Evolutionary conservation across 371 early-diverging fungal genomes (phyloP).

Genomic region (Rhizopus microsporus): DNA sequence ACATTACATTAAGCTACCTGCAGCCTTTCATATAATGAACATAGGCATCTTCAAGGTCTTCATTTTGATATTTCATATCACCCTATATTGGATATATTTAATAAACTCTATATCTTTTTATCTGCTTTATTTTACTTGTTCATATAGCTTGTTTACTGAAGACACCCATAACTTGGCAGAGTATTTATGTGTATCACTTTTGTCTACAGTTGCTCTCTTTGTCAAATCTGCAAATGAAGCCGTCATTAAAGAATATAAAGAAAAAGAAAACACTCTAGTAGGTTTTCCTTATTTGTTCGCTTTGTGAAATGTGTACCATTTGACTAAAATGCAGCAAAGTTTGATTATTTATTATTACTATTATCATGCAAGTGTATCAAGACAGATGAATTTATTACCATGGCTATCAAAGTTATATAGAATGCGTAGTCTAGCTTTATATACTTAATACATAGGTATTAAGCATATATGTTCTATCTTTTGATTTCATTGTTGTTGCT

Average conservation of each 20-base stretch:
- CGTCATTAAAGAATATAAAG: neutral
- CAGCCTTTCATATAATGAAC: slow-evolving; percentile 28
- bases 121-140: slow-evolving; percentile 18
- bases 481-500: too few relatives aligned
- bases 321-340: too few relatives aligned
- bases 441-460: too few relatives aligned
- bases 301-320: too few relatives aligned
- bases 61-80: slow-evolving; percentile 11
- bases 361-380: too few relatives aligned
- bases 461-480: too few relatives aligned
- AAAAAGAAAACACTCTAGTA: neutral
- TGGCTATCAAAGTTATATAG: too few relatives aligned
- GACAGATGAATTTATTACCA: too few relatives aligned
- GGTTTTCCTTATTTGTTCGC: too few relatives aligned
- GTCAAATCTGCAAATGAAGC: slow-evolving; percentile 12
- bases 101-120: neutral
- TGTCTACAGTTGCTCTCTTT: slow-evolving; percentile 22
- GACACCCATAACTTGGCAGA: slow-evolving; percentile 14
- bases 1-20: slow-evolving; percentile 13
- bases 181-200: slow-evolving; percentile 17
- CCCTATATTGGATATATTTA: slow-evolving; percentile 9
- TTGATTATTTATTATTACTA: too few relatives aligned
- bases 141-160: slow-evolving; percentile 19
- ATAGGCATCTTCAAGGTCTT: slow-evolving; percentile 17
- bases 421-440: too few relatives aligned